Percentiles rank a stretch among this genome's conserved stretches.
Conservation (phyloP, 2,329 filamentous ascomycete genomes). For the Sarocladiaceae sp. region DNA sequence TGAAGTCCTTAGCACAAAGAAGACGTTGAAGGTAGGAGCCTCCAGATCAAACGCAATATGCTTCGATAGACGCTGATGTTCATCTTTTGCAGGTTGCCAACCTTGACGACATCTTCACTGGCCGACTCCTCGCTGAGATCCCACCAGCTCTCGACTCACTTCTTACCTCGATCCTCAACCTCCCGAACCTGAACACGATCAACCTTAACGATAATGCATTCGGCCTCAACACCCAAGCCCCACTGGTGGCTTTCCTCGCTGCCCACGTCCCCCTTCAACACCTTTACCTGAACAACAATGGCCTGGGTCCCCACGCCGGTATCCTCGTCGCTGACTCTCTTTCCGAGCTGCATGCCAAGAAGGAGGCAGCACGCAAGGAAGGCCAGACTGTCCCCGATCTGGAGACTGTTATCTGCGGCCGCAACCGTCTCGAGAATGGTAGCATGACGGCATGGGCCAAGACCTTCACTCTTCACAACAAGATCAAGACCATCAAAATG, state of each 20-base stretch:
- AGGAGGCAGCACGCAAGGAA: conserved; percentile 66
- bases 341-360: conserved; percentile 73
- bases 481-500: conserved; percentile 87
- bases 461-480: conserved; percentile 74
- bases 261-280: conserved; percentile 86
- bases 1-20: conserved; percentile 77
- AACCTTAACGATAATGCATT: conserved; percentile 98
- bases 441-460: conserved; percentile 95
- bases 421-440: conserved; percentile 91
- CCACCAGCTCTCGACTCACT: conserved; percentile 81
- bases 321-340: conserved; percentile 85
- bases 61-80: no score
- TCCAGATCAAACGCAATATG: neutral
- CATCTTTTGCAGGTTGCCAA: conserved; percentile 58
- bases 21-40: conserved; percentile 61
- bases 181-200: conserved; percentile 80
- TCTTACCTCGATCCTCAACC: conserved; percentile 77
- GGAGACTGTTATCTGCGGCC: conserved; percentile 95
- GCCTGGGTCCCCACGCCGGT: conserved; percentile 85
- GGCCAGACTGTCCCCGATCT: conserved; percentile 72
- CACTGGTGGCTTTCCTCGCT: conserved; percentile 85
- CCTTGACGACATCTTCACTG: conserved; percentile 96
- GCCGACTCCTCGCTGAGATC: conserved; percentile 87
- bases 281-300: conserved; percentile 97
- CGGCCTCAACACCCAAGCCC: conserved; percentile 88